Evolutionary conservation across 2,329 filamentous ascomycete species (phyloP).

Genomic region (Phialophora tarda): DNA sequence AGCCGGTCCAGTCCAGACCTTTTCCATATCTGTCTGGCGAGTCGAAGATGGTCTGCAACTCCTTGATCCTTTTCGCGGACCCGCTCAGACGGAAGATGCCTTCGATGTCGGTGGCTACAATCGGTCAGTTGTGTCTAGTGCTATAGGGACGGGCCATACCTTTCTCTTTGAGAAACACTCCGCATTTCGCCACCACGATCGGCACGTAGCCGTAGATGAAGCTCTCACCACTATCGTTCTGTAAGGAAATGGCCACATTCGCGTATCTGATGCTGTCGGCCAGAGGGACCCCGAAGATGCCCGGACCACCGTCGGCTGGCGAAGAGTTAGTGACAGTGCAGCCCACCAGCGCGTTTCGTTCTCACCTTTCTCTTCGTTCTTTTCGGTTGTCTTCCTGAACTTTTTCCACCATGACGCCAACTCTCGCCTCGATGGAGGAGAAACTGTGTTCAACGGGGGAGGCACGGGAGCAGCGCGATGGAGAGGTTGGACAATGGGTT

Average conservation of each 20-base stretch:
- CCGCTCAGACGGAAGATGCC: conserved; percentile 96
- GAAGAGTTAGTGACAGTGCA: conserved; percentile 24
- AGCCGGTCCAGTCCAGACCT: conserved; percentile 94
- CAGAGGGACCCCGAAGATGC: conserved; percentile 93
- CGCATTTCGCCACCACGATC: conserved; percentile 97
- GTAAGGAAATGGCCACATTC: conserved; percentile 95
- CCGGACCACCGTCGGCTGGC: conserved; percentile 45
- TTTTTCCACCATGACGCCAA: conserved; percentile 97
- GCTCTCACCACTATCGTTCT: conserved; percentile 88
- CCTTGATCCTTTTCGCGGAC: conserved; percentile 97
- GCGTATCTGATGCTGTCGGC: conserved; percentile 95
- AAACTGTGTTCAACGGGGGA: conserved; percentile 60
- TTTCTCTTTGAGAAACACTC: conserved; percentile 96
- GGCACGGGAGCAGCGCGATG: conserved; percentile 47
- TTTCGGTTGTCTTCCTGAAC: conserved; percentile 76
- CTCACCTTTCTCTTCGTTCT: conserved; percentile 68
- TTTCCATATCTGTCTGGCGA: conserved; percentile 96
- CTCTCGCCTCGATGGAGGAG: conserved; percentile 83
- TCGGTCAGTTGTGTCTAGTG: conserved; percentile 43
- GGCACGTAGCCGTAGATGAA: conserved; percentile 99
- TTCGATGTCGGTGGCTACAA: conserved; percentile 84
- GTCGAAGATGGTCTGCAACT: conserved; percentile 88
- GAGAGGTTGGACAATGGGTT: conserved; percentile 27
- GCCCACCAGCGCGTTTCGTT: conserved; percentile 7
- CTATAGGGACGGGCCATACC: conserved; percentile 61